Evolutionary conservation across 805 yeast genomes (phyloP).

Genomic region (Myxozyma udenii): DNA sequence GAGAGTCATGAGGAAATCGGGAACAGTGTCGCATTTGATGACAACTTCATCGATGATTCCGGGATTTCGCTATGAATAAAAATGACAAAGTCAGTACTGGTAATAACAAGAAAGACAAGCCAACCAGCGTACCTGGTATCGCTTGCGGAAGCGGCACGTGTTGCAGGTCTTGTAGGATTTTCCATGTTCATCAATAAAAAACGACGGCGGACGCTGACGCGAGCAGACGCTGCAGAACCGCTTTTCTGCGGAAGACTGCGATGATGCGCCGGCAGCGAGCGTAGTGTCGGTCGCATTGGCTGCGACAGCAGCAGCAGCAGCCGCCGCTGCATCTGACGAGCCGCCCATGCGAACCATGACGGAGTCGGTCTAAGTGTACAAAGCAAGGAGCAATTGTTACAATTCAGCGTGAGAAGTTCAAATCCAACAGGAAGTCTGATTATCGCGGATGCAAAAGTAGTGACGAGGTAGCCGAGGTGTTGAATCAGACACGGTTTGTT

Average conservation of each 20-base stretch:
- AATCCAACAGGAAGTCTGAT: too few species aligned
- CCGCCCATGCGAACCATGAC: too few species aligned
- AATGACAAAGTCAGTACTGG: background rate
- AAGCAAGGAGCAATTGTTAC: too few species aligned
- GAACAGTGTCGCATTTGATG: background rate
- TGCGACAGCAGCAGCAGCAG: background rate
- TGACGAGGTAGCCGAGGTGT: too few species aligned
- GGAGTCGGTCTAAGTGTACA: too few species aligned
- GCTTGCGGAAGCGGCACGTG: background rate
- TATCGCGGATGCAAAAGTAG: too few species aligned
- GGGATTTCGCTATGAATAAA: background rate
- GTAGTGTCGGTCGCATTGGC: background rate
- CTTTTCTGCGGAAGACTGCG: background rate
- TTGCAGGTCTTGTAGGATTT: constrained; percentile 2
- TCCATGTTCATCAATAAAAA: background rate
- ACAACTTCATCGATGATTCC: background rate
- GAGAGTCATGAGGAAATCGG: background rate
- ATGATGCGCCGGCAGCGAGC: background rate
- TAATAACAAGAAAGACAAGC: background rate
- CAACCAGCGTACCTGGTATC: background rate
- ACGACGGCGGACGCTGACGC: background rate
- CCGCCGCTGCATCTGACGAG: background rate
- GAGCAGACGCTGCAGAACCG: constrained; percentile 2
- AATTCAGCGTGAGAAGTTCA: too few species aligned
- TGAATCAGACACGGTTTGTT: too few species aligned